These are phyloP conservation scores for Microascus cirrosus DNA, from an alignment of 2,329 filamentous ascomycete genomes.

Conservation along the genomic window DNA sequence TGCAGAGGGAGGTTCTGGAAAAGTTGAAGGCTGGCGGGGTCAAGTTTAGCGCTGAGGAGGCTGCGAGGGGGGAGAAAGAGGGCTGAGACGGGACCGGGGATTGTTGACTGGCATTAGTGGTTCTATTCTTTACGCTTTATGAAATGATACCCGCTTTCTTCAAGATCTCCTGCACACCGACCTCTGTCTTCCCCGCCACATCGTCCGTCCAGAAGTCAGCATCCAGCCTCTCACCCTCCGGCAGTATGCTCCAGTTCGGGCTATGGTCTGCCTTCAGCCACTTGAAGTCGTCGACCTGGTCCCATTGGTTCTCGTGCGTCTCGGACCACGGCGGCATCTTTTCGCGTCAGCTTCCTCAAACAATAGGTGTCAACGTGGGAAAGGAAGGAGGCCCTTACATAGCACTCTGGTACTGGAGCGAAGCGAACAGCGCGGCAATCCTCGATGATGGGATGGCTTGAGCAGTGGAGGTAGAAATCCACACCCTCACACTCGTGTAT, in stretches of 20 bases:
- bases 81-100: not conserved
- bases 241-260: conserved; percentile 74
- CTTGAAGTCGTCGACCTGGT: conserved; percentile 93
- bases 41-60: conserved; percentile 21
- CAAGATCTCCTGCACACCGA: not conserved
- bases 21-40: conserved; percentile 39
- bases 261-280: conserved; percentile 82
- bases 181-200: conserved; percentile 37
- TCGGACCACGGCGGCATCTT: conserved; percentile 2
- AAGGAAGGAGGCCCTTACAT: conserved; percentile 39
- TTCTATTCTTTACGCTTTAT: not conserved
- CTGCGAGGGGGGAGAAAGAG: conserved; percentile 2
- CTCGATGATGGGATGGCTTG: conserved; percentile 86
- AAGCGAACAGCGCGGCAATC: conserved; percentile 73
- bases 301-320: conserved; percentile 57
- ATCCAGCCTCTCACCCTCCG: conserved; percentile 44
- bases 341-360: not conserved
- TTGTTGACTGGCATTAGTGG: not conserved
- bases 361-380: not conserved
- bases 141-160: conserved; percentile 1
- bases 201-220: conserved; percentile 59
- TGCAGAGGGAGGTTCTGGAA: conserved; percentile 49
- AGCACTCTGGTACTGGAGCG: conserved; percentile 57
- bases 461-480: conserved; percentile 72
- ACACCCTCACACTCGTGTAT: conserved; percentile 81